Evolutionary conservation across 2,329 filamentous ascomycete species (phyloP), one percentile per base, ranked within the genome.

Genomic region (Thelonectria olida): DNA sequence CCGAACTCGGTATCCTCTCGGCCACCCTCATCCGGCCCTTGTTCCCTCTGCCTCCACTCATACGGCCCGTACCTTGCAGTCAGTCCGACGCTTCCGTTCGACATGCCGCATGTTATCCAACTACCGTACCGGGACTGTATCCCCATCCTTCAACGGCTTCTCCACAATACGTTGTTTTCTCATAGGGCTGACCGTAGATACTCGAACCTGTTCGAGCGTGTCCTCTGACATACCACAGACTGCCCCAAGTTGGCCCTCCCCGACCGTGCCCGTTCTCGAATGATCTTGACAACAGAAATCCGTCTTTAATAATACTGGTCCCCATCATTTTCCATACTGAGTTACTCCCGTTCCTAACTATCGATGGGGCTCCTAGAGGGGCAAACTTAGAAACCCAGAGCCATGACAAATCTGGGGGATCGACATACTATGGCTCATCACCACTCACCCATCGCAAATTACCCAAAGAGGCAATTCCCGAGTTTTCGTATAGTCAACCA

Each of bases 31-130:
- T 39, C 38, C 3, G n/a, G 2, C n/a, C 17, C 6, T 31, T 20
- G 13, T n/a, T 17, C 22, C 17, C 15, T 47, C 22, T 23, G 25
- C 25, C 42, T 48, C 50, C 42, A 42, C 42, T 15, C 54, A 27
- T 36, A 15, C 31, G 22, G 17, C 5, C 15, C 20, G 57, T 54
- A 51, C 57, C 57, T 54, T 60, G 51, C 44, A 55, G 45, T 23
- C 50, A 17, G 31, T n/a, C 19, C 28, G 28, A 22, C 41, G 38
- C 22, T 54, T 23, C 38, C n/a, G n/a, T n/a, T n/a, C n/a, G n/a
- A n/a, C n/a, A n/a, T n/a, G n/a, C n/a, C n/a, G n/a, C n/a, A n/a
- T n/a, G n/a, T n/a, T n/a, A n/a, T n/a, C n/a, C n/a, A n/a, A n/a
- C n/a, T n/a, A n/a, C n/a, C n/a, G n/a, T n/a, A n/a, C n/a, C n/a